Base-by-base conservation (phyloP, 805 yeast genomes). In the Priceomyces fermenticarens region DNA sequence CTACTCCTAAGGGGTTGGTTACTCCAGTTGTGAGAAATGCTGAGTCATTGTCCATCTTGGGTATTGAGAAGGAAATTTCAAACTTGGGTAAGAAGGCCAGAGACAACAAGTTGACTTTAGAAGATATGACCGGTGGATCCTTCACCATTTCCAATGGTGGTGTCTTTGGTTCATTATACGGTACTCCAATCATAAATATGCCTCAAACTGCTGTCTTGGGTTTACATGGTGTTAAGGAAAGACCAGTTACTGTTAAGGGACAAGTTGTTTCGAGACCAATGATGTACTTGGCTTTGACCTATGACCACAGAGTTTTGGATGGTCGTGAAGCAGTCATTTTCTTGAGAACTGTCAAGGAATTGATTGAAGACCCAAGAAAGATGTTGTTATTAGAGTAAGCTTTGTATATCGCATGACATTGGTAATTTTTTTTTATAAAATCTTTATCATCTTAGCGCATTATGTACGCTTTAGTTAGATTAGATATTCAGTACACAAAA, bases 61-160 rank as follows among this genome's bases (percentile, higher is more conserved):
- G 86, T 50, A 83, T 93, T 51, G 99, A 93, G 73, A 68, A 82
- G 56, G 97, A 88, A 68, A 91, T 93, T 52, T 63, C 80, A 42
- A 69, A 72, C 54, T 76, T 93, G 58, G 93, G 97, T 70, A 74
- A 73, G 62, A 91, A 88, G 74, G 99, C 99, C 48, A 87, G 98
- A 70, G 98, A 91, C 64, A 93, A 93, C 60, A 90, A 93, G 73
- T 79, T 93, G 62, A 88, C 97, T 41, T 72, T 93, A 51, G 99
- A 93, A 76, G 99, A 93, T 69, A 91, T 93, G 98, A 80, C 97
- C 46, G 99, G 99, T 67, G 99, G 99, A 68, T 90, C 98, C 45
- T 90, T 93, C 78, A 93, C 99, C 60, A 93, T 93, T 58, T 93
- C 98, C 41, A 93, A 93, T 74, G 99, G 99, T 66, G 99, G 99